A percentile compares a stretch with the other conserved stretches of the same genome.
These are phyloP conservation scores for Fragaria vesca DNA, from an alignment of 306 rosid species.

Conservation along the genomic window DNA sequence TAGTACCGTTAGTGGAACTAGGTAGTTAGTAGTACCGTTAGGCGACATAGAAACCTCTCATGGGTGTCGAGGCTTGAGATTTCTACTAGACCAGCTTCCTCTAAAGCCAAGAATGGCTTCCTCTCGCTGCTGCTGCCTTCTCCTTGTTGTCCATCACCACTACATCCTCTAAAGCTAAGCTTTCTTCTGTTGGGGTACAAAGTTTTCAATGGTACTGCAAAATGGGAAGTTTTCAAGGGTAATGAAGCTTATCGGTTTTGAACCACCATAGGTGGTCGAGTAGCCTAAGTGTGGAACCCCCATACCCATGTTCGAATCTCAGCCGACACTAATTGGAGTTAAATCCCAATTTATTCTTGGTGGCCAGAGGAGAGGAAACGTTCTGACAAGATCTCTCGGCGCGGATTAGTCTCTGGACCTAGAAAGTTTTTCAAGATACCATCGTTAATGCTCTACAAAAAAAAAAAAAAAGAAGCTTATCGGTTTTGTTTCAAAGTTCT, in stretches of 20 bases:
- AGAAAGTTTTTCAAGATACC: no score
- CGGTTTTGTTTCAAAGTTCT: not conserved
- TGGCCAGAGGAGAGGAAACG: no score
- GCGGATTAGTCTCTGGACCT: no score
- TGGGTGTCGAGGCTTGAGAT: constrained; percentile 75
- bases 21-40: constrained; percentile 47
- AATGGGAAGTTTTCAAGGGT: constrained; percentile 1
- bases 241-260: constrained; percentile 21
- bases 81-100: constrained; percentile 92
- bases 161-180: constrained; percentile 31
- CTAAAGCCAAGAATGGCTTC: constrained; percentile 60
- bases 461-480: no score
- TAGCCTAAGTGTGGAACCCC: no score
- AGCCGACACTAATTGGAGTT: no score
- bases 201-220: constrained; percentile 1
- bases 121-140: constrained; percentile 33
- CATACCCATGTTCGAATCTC: no score
- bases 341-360: no score
- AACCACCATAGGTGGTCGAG: no score
- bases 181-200: not conserved
- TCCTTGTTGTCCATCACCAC: constrained; percentile 18
- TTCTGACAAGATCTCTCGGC: no score
- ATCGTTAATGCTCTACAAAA: no score
- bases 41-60: constrained; percentile 85
- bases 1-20: not conserved